These are phyloP conservation scores for Rhytidhysteron rufulum DNA, from an alignment of 2,329 filamentous ascomycete genomes.

Conservation along the genomic window DNA sequence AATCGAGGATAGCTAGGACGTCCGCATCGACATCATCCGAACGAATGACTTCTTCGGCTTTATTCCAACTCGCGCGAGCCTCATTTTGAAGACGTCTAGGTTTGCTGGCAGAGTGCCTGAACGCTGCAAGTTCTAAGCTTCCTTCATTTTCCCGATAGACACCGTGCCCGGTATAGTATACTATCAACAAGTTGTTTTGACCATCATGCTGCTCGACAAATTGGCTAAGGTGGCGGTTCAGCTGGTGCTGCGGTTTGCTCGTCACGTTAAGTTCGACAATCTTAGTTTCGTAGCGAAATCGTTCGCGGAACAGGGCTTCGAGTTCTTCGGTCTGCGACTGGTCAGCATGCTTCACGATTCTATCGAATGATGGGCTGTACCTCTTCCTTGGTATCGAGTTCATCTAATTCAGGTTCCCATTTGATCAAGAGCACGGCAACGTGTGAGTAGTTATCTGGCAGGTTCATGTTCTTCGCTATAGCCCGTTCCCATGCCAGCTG, in stretches of 20 bases:
- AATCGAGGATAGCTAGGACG: slow-evolving; percentile 36
- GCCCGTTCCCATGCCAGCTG: slow-evolving; percentile 31
- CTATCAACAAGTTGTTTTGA: slow-evolving; percentile 29
- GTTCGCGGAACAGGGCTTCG: slow-evolving; percentile 20
- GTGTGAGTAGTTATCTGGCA: slow-evolving; percentile 28
- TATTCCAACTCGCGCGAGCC: slow-evolving; percentile 32
- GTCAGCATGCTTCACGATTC: not conserved
- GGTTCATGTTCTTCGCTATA: slow-evolving; percentile 23
- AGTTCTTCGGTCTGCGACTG: slow-evolving; percentile 25
- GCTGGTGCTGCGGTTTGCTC: slow-evolving; percentile 31
- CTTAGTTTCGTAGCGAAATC: slow-evolving; percentile 27
- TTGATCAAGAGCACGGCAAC: slow-evolving; percentile 35
- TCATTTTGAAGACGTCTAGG: slow-evolving; percentile 15
- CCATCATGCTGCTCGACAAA: slow-evolving; percentile 29
- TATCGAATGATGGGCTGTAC: slow-evolving; percentile 12
- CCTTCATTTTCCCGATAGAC: slow-evolving; percentile 18
- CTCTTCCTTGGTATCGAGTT: slow-evolving; percentile 30
- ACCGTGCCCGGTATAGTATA: slow-evolving; percentile 40
- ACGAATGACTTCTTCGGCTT: slow-evolving; percentile 24
- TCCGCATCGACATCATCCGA: slow-evolving; percentile 29
- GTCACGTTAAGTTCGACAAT: slow-evolving; percentile 29
- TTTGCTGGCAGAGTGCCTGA: slow-evolving; percentile 1
- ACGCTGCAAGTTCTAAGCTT: slow-evolving; percentile 23
- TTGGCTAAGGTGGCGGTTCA: slow-evolving; percentile 20
- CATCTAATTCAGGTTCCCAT: slow-evolving; percentile 32